These are phyloP conservation scores for Stemphylium lycopersici DNA, from an alignment of 2,329 filamentous ascomycete genomes.

Conservation along the genomic window DNA sequence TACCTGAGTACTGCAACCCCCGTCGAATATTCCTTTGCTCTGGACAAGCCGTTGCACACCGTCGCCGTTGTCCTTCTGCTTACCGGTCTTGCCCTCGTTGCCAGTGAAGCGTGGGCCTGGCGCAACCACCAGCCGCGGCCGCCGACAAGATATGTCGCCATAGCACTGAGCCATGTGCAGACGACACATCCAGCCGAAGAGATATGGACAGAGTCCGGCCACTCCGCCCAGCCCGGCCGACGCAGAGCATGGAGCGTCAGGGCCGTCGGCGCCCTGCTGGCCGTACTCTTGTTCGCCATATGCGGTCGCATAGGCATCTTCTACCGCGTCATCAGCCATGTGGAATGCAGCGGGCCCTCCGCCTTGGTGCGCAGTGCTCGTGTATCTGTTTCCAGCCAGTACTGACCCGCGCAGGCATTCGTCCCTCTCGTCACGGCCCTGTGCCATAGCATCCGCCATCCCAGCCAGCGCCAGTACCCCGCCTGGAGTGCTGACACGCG, in stretches of 20 bases:
- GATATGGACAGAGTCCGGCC: conserved; percentile 33
- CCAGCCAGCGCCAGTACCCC: conserved; percentile 33
- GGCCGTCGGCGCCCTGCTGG: conserved; percentile 33
- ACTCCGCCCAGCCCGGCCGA: conserved; percentile 24
- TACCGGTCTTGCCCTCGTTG: conserved; percentile 40
- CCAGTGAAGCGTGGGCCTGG: conserved; percentile 30
- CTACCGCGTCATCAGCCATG: conserved; percentile 35
- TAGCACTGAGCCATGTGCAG: conserved; percentile 37
- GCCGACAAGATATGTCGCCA: conserved; percentile 36
- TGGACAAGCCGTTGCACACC: conserved; percentile 47
- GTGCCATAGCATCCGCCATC: conserved; percentile 37
- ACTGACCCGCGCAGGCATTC: conserved; percentile 33
- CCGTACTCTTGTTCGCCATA: conserved; percentile 38
- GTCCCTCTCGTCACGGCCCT: conserved; percentile 43
- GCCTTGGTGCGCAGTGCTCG: conserved; percentile 23
- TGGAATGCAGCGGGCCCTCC: conserved; percentile 43
- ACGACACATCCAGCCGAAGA: conserved; percentile 32
- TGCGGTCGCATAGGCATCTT: conserved; percentile 41
- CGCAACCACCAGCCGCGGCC: conserved; percentile 25
- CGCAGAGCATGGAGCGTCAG: conserved; percentile 24
- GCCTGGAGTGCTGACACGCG: conserved; percentile 37
- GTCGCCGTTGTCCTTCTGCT: conserved; percentile 39
- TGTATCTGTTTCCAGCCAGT: background rate
- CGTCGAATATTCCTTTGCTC: conserved; percentile 42
- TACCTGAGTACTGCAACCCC: conserved; percentile 41